Base-by-base conservation (phyloP, 1,139 yeast species). In the Williopsis jadinii region DNA sequence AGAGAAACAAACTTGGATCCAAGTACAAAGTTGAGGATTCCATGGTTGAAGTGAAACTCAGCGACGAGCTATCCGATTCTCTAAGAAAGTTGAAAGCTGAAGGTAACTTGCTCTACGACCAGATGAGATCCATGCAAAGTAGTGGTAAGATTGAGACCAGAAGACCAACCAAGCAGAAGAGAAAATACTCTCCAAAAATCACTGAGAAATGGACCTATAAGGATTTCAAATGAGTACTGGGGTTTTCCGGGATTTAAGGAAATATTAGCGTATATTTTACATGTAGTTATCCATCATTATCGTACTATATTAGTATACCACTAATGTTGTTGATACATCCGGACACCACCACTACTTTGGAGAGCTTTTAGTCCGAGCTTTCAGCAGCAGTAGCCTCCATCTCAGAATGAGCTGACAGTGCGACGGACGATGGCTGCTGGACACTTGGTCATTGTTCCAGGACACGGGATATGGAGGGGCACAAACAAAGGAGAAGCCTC, bases 191-290 rank as follows among this genome's bases (percentile, higher is more conserved):
- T 49, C 84, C 75, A 48, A 85, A 84, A 69, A 66, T 84, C 46
- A 84, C 94, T 31, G 96, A 87, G 62, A 88, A 87, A 64, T 88
- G 95, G 95, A 75, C 90, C 34, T 86, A 84, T 65, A 90, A 88
- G 67, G 95, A 88, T 65, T 84, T 84, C 58, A 83, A 83, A 65
- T 84, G 41, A 47, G 6, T 19, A 19, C 24, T 19, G 6, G 6
- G 4, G 4, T 6, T 19, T 19, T 19, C 6, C 24, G 24, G 24
- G 24, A 19, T 19, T 19, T 19, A 19, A 19, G 4, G 24, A 19
- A 6, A 19, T 19, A 35, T 29, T 35, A 30, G 30, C n/a, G 32
- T 35, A n/a, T 6, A 19, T 6, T 10, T 19, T 33, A 9, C 12
- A 14, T 19, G 24, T 14, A 24, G 11, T 11, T 13, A 28, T 12